Base-by-base conservation (phyloP, 768 basidiomycete species). In the Boletus pseudo-olivaceus region DNA sequence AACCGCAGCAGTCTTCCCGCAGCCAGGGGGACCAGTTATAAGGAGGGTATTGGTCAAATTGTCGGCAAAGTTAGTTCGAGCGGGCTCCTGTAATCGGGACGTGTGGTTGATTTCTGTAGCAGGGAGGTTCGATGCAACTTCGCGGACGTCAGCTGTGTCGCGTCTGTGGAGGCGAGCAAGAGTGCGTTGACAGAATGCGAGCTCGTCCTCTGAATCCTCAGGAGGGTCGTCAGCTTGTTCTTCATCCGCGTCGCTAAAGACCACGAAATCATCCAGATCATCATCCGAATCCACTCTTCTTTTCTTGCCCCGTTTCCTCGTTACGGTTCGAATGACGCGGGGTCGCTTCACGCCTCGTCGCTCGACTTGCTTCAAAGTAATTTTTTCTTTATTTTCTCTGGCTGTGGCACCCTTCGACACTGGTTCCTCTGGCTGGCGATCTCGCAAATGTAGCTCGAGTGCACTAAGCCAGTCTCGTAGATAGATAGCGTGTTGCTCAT, bases 1-100 rank as follows among this genome's bases (percentile, higher is more conserved):
- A 2, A 97, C 88, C 20, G 92, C 82, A 2, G 92, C 86, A 6
- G 93, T 95, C 74, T 99, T 99, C 32, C 97, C 97, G 49, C 78
- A 78, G 11, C 95, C 96, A 32, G 80, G 72, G 1, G 93, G 93
- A 1, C 97, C 97, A 40, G 75, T 67, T 38, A 99, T 79, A 14
- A 99, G 74, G 46, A 98, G 88, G 0, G 93, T 88, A 68, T 98
- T 98, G 45, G 87, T 85, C 33, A 98, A 76, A 45, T 77, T 71
- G 39, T 75, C 73, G 39, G 66, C 60, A 61, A 82, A 78, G 44
- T 63, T 60, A 2, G 51, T 53, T 30, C 56, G 53, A 29, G 59
- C 47, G 20, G 49, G 46, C 39, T 58, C 46, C 45, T 59, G 59
- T 45, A 49, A 51, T 47, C 52, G 51, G 30, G 51, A 30, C 19